Base-by-base conservation (phyloP, 176 grass and related monocot genomes). In the Raddia guianensis region DNA sequence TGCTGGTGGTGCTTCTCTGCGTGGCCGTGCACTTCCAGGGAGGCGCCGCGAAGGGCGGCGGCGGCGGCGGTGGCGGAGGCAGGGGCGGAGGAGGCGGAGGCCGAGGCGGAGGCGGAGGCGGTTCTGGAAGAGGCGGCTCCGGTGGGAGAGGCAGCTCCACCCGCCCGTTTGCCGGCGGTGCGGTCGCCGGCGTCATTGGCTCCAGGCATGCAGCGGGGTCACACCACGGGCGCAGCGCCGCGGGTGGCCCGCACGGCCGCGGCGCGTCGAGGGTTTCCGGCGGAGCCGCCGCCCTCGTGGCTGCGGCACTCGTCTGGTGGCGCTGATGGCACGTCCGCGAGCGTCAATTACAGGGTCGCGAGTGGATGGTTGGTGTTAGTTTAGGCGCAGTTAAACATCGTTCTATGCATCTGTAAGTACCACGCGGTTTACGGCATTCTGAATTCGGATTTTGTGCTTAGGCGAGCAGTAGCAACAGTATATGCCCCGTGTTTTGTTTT, bases 1-100 rank as follows among this genome's bases (percentile, higher is more conserved):
- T 86, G 16, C 21, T 78, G 59, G 40, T 80, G 68, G 12, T 54
- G 60, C 20, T 74, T 37, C 76, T 86, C 11, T 86, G 68, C 69
- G 68, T 80, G 59, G 20, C 60, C 8, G 6, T 69, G 49, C 60
- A 66, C 37, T 21, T 59, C 54, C 73, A 75, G 13, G 70, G 67
- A 34, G 48, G 70, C 7, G 79, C 40, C 21, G 78, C 65, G 12
- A 32, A n/a, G 0, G 33, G 61, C 1, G 49, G 71, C 0, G n/a
- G 63, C 2, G 21, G 72, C 0, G n/a, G 63, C 0, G 21, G 72
- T 0, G 37, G 49, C 0, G 71, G 60, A 1, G 11, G 42, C 2
- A 49, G 34, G 14, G 46, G 27, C 9, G 78, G 80, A 4, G 34
- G 83, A 2, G 37, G 74, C 12, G 56, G 45, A 0, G 32, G 5